A percentile compares a stretch with the other conserved stretches of the same genome.
phyloP scores from a whole-genome alignment of 352 stramenopile genomes.

The Pythium apleroticum region DNA sequence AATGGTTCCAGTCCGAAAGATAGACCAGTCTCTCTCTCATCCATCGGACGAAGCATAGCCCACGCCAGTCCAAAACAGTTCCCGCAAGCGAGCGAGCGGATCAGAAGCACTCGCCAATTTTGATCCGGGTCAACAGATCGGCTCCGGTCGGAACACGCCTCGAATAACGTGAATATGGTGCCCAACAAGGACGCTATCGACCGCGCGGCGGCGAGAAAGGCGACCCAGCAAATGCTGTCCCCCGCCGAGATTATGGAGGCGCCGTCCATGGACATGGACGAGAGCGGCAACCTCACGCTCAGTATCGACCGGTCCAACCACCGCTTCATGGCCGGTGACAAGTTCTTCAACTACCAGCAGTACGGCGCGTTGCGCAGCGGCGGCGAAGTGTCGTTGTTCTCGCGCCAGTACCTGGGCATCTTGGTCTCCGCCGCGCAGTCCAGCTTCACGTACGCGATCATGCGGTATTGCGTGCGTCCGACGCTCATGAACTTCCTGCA shows the following conservation, averaged over 20 bases:
- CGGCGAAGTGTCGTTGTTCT: constrained; percentile 64
- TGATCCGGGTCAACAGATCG: not conserved
- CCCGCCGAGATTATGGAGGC: not conserved
- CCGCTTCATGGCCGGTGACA: constrained; percentile 46
- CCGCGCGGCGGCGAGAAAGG: constrained; percentile 11
- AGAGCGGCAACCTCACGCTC: constrained; percentile 21
- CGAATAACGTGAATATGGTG: not conserved
- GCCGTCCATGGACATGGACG: constrained; percentile 15
- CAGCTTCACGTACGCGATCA: constrained; percentile 58
- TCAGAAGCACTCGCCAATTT: not conserved
- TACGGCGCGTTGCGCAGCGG: constrained; percentile 65
- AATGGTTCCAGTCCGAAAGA: too few species aligned
- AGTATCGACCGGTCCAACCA: constrained; percentile 25
- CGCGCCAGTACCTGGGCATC: constrained; percentile 50
- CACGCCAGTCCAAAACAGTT: not conserved
- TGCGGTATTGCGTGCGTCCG: constrained; percentile 66
- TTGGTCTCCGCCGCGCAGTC: constrained; percentile 55
- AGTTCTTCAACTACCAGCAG: constrained; percentile 70
- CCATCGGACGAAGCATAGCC: too few species aligned
- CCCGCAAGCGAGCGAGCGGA: not conserved
- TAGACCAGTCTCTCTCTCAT: too few species aligned
- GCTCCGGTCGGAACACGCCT: not conserved
- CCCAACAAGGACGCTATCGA: not conserved
- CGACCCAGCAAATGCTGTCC: not conserved
- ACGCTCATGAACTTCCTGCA: constrained; percentile 68